Base-by-base conservation (phyloP, 176 grass and related monocot genomes). In the Rhynchospora pubera region DNA sequence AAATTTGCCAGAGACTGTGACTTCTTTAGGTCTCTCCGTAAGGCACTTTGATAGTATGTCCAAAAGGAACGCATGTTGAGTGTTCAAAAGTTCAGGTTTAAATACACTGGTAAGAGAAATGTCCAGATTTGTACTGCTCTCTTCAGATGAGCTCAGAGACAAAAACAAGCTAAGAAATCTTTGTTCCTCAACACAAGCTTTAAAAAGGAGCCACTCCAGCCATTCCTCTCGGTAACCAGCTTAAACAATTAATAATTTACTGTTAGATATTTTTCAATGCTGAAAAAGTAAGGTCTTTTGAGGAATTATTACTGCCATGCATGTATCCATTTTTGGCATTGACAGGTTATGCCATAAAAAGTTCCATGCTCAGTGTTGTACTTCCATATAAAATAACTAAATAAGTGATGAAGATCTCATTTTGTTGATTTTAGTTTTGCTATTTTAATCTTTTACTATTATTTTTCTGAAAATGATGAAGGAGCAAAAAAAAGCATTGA, bases 171-270 rank as follows among this genome's bases (percentile, higher is more conserved):
- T 50, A 47, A 87, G 53, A 59, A 93, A 93, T 62, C 85, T 93
- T 84, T 84, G 67, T 51, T 87, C 90, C 65, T 95, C 96, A 56
- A 90, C 87, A 84, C 87, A 98, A 79, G 88, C 83, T 90, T 98
- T 95, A 84, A 92, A 87, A 18, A 98, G 79, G 83, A 98, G 87
- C 96, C 92, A 98, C 52, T 93, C 90, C 53, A 98, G 47, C 96
- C 96, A 98, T 62, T 93, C 92, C 83, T 93, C 96, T 82, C 91
- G 85, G 81, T 90, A 86, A n/a, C 65, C 92, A 87, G 59, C 96
- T 98, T 85, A 81, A 87, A 83, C 84, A 26, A 9, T 53, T 76
- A 76, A 23, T 55, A 68, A 16, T 15, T 39, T 30, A 55, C 11
- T 3, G 2, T 76, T 22, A 76, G 48, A 76, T 21, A 28, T 3